phyloP scores from a whole-genome alignment of 208 protist species.

The Acanthamoeba royreba region DNA sequence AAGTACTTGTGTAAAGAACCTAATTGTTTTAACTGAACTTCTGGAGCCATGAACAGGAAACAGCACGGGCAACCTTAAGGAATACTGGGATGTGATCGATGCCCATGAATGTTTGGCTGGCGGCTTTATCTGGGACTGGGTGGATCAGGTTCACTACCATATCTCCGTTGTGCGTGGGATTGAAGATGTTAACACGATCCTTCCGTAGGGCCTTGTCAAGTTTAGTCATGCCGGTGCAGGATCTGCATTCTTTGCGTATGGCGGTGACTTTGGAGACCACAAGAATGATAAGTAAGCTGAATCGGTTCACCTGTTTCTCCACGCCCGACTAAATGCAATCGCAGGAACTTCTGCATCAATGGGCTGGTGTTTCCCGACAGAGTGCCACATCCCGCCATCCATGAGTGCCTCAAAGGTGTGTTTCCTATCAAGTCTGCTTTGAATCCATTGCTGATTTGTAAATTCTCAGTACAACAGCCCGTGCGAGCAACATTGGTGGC shows the following conservation, averaged over 20 bases:
- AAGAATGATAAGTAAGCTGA: neutral
- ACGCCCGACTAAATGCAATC: neutral
- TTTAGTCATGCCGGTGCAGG: neutral
- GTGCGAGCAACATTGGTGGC: neutral
- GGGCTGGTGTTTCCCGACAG: slow-evolving; percentile 66
- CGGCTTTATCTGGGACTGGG: slow-evolving; percentile 77
- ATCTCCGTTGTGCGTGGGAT: neutral
- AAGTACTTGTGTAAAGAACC: neutral
- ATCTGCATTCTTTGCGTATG: slow-evolving; percentile 54
- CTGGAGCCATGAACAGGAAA: neutral
- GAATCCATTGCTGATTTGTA: neutral
- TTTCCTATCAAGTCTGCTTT: neutral
- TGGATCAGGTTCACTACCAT: slow-evolving; percentile 55
- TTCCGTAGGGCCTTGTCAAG: neutral
- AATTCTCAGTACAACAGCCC: slow-evolving; percentile 19
- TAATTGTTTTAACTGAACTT: neutral
- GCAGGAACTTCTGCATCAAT: slow-evolving; percentile 66
- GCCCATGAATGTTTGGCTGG: slow-evolving; percentile 41
- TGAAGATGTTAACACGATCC: too few relatives aligned
- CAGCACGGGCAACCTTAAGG: slow-evolving; percentile 60
- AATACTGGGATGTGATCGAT: slow-evolving; percentile 60
- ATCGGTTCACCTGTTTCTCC: neutral
- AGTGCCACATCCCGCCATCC: slow-evolving; percentile 45
- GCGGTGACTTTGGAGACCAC: slow-evolving; percentile 63
- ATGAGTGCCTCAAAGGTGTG: slow-evolving; percentile 29